These are phyloP conservation scores for Hanseniaspora pseudoguilliermondii DNA, from an alignment of 805 yeast genomes.

Conservation along the genomic window DNA sequence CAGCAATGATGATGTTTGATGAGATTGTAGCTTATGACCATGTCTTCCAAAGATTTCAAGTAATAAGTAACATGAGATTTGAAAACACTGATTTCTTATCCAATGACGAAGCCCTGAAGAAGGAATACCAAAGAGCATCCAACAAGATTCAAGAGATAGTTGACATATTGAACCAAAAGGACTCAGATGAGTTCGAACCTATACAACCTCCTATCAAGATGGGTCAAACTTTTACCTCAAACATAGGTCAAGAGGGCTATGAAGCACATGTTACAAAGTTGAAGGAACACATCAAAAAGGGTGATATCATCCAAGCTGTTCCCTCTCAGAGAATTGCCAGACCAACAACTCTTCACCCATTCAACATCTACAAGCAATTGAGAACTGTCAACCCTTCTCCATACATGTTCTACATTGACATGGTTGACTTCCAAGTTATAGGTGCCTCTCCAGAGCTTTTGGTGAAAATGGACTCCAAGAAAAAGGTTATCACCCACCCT, in stretches of 20 bases:
- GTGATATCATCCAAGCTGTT: conserved; percentile 94
- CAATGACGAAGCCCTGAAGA: conserved; percentile 27
- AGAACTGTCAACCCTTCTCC: conserved; percentile 97
- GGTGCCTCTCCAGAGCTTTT: conserved; percentile 96
- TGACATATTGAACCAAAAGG: conserved; percentile 24
- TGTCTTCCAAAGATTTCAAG: conserved; percentile 84
- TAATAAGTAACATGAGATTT: conserved; percentile 60
- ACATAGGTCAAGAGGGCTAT: conserved; percentile 88
- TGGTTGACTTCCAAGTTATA: conserved; percentile 80
- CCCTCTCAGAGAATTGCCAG: conserved; percentile 95
- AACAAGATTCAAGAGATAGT: conserved; percentile 43
- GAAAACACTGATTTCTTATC: conserved; percentile 23
- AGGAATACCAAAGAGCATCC: conserved; percentile 43
- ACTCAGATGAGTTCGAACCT: conserved; percentile 30
- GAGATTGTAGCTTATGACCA: conserved; percentile 84
- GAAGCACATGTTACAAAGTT: conserved; percentile 64
- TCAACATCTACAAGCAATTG: conserved; percentile 86
- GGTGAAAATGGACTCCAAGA: conserved; percentile 62
- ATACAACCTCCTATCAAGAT: conserved; percentile 59
- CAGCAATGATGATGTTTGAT: conserved; percentile 83
- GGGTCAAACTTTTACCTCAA: conserved; percentile 64
- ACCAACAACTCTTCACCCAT: conserved; percentile 91
- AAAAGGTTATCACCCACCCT: conserved; percentile 83
- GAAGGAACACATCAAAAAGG: conserved; percentile 71
- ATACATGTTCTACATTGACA: conserved; percentile 85